A percentile compares a stretch with the other conserved stretches of the same genome.
Evolutionary conservation across 108 stramenopile species (phyloP).

Genomic region (Fistulifera pelliculosa): DNA sequence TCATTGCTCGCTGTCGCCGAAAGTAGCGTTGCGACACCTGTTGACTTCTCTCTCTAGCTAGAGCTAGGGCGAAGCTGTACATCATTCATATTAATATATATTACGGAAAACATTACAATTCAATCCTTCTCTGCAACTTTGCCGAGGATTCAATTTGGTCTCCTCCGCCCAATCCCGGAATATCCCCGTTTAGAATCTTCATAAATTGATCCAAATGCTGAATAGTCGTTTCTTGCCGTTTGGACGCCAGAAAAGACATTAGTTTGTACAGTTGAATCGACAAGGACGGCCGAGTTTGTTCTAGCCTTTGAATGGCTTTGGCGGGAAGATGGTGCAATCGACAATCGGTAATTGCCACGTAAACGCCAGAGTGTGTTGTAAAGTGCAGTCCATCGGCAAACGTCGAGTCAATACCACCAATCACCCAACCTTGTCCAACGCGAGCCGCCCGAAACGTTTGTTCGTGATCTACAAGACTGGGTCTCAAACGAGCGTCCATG

Average conservation of each 20-base stretch:
- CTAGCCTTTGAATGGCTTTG: conserved; percentile 35
- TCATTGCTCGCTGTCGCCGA: too few species aligned
- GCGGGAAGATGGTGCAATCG: conserved; percentile 52
- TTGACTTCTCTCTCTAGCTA: too few species aligned
- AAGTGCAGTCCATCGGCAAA: conserved; percentile 16
- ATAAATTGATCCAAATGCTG: conserved; percentile 32
- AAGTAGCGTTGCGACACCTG: too few species aligned
- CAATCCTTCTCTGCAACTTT: too few species aligned
- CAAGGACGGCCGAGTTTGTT: conserved; percentile 35
- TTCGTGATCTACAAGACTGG: conserved; percentile 10
- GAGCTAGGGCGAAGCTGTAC: too few species aligned
- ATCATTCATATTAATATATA: too few species aligned
- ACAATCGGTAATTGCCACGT: conserved; percentile 30
- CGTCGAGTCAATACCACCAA: conserved; percentile 36
- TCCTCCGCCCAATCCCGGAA: too few species aligned
- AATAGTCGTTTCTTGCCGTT: conserved; percentile 63
- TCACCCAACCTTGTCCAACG: conserved; percentile 60
- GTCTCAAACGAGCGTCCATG: conserved; percentile 21
- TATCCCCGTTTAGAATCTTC: too few species aligned
- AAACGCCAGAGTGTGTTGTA: conserved; percentile 13
- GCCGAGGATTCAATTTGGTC: too few species aligned
- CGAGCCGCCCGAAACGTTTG: conserved; percentile 56
- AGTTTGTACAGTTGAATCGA: conserved; percentile 53
- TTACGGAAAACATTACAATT: too few species aligned
- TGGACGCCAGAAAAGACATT: conserved; percentile 43